Base-by-base conservation (phyloP, 2,329 filamentous ascomycete species). In the Apiospora pterosperma region DNA sequence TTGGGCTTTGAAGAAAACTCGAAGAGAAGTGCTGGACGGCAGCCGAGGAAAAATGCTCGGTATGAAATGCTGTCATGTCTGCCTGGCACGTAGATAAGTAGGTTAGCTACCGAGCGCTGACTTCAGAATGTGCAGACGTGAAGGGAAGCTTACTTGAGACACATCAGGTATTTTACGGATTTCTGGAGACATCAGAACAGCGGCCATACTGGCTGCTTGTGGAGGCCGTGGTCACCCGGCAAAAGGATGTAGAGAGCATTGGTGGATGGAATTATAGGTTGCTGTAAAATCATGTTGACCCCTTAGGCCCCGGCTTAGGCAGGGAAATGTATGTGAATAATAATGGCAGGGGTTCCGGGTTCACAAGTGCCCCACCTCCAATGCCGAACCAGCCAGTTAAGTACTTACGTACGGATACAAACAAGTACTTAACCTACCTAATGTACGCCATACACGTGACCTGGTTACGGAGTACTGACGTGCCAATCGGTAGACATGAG, bases 1-100 rank as follows among this genome's bases (percentile, higher is more conserved):
- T 21, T 62, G 58, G n/a, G 39, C 61, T 23, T 64, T 72, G 73
- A 62, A 83, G 72, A 69, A 88, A 85, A 8, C 81, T 77, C 12
- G 74, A 64, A 16, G 76, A 72, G 68, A 88, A 88, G 25, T 23
- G 60, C 39, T 62, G 21, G n/a, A 36, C 19, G 10, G 60, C n/a
- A 42, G 39, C 23, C 16, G 7, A 16, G n/a, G 60, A 62, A 31
- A 62, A 62, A 42, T 62, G 60, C 28, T 48, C 60, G 23, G 38
- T 11, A 23, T 62, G 39, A 16, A 62, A 62, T 23, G 60, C 60
- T 42, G 60, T 41, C 28, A 62, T 48, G 14, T 62, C 60, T 42
- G 60, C 41, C 60, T 62, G 23, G 11, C 10, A 39, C 10, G 25
- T 55, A 34, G 2, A n/a, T 19, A 7, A 23, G 36, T 19, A 7